A percentile compares a stretch with the other conserved stretches of the same genome.
Conservation (phyloP, 2,329 filamentous ascomycete species). For the Colletotrichum orbiculare region DNA sequence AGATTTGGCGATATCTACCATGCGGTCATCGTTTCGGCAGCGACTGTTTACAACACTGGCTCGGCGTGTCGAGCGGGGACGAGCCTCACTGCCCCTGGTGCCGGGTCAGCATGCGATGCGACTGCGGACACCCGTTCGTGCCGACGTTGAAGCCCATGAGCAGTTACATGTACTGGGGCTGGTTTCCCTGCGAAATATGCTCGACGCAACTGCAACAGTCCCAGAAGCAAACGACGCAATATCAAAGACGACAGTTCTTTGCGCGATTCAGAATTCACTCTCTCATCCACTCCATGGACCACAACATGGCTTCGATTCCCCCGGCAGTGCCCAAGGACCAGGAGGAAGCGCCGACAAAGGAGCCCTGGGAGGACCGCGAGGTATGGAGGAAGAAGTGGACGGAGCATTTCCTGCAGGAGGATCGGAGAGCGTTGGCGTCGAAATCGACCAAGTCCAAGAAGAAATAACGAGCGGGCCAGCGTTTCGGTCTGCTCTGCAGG, state of each 20-base stretch:
- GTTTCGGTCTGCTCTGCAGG: background rate
- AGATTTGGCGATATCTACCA: constrained; percentile 53
- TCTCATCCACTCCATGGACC: constrained; percentile 34
- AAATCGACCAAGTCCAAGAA: constrained; percentile 26
- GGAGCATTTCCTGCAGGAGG: constrained; percentile 30
- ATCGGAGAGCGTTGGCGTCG: constrained; percentile 25
- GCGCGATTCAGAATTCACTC: constrained; percentile 28
- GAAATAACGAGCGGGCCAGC: constrained; percentile 12
- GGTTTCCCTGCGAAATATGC: constrained; percentile 34
- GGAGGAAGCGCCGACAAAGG: constrained; percentile 29
- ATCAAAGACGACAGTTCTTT: constrained; percentile 27
- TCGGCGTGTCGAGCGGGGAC: constrained; percentile 49
- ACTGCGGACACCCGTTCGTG: constrained; percentile 48
- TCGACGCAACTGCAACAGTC: constrained; percentile 32
- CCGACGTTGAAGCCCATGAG: constrained; percentile 38
- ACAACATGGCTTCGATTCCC: constrained; percentile 36
- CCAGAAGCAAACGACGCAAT: constrained; percentile 26
- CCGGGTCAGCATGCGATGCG: constrained; percentile 45
- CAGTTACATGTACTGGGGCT: constrained; percentile 33
- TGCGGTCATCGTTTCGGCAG: constrained; percentile 58
- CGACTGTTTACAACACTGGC: constrained; percentile 56
- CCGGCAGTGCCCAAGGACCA: constrained; percentile 32
- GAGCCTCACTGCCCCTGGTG: constrained; percentile 54
- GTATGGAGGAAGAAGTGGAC: constrained; percentile 36
- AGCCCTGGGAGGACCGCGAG: constrained; percentile 35